Percentiles rank a stretch among this genome's conserved stretches.
phyloP scores from a whole-genome alignment of 495 filamentous ascomycete genomes.

The Xylaria longipes region DNA sequence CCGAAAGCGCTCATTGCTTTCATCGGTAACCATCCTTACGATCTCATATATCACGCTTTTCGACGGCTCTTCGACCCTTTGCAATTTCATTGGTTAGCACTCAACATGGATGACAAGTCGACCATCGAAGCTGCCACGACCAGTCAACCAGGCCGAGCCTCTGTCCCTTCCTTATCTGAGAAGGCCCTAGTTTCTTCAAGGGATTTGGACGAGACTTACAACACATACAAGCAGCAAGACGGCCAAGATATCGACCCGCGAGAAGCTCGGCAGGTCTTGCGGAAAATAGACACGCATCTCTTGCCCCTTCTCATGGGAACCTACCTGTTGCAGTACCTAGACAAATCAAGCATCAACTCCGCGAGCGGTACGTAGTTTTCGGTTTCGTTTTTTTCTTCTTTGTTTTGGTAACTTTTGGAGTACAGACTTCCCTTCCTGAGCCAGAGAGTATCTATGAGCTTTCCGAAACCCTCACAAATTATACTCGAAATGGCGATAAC shows the following conservation, averaged over 20 bases:
- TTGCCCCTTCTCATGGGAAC: conserved; percentile 63
- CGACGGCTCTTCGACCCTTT: neutral
- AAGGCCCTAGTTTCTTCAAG: conserved; percentile 32
- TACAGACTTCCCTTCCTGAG: neutral
- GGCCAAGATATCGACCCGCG: conserved; percentile 45
- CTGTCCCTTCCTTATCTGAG: neutral
- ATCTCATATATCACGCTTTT: neutral
- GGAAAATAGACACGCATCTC: conserved; percentile 62
- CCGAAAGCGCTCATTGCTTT: neutral
- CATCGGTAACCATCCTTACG: neutral
- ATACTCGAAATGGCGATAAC: neutral
- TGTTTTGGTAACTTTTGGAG: neutral
- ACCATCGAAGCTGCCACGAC: neutral
- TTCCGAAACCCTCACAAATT: neutral
- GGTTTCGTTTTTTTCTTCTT: neutral
- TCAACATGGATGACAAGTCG: conserved; percentile 8
- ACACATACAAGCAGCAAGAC: conserved; percentile 50
- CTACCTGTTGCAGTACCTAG: conserved; percentile 63
- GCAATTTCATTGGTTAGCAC: neutral
- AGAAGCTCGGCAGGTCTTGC: conserved; percentile 57
- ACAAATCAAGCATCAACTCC: conserved; percentile 67
- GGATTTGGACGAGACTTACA: conserved; percentile 55
- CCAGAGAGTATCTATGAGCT: neutral
- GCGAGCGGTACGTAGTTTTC: conserved; percentile 43
- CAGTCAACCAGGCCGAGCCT: neutral